Base-by-base conservation (phyloP, 768 basidiomycete genomes). In the Amanita molliuscula region DNA sequence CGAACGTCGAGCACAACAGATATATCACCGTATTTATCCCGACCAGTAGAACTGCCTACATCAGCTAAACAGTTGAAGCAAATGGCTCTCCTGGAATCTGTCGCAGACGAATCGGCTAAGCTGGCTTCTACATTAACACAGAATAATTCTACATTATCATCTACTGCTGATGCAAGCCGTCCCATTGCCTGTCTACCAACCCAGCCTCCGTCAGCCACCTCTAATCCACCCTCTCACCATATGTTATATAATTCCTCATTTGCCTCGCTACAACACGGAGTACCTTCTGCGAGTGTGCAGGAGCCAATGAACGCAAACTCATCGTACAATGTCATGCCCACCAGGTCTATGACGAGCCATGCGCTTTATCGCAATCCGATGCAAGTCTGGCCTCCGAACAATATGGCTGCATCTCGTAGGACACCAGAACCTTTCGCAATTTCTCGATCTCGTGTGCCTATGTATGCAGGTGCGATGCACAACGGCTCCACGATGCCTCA, bases 31-130 rank as follows among this genome's bases (percentile, higher is more conserved):
- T 86, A 87, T 61, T 65, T 86, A 46, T 67, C 77, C 8, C 74
- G 75, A 48, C 66, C 77, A 6, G 62, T 66, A 21, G 81, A 77
- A 53, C 65, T 78, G 8, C 75, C 79, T 6, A 66, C 74, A 3
- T 79, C 80, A 28, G 74, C 79, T 11, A 84, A 80, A 60, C 77
- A 74, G 50, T 62, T 86, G 62, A 79, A 79, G 62, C 87, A 82
- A 55, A 69, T 84, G 21, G 84, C 84, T 2, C 68, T 88, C 52
- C 67, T 87, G 9, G 84, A 88, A 60, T 70, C 77, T 11, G 79
- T 88, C 31, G 84, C 80, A 0, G 78, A 82, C 57, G 85, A 89
- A 61, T 85, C 87, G 4, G 81, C 80, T 5, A 72, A 52, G 54
- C 46, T 53, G 55, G 57, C 26, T 53, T 60, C 51, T 55, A 55